Evolutionary conservation across 345 rosid species (phyloP), one percentile per base, ranked within the genome.

Genomic region (Salix caprea): DNA sequence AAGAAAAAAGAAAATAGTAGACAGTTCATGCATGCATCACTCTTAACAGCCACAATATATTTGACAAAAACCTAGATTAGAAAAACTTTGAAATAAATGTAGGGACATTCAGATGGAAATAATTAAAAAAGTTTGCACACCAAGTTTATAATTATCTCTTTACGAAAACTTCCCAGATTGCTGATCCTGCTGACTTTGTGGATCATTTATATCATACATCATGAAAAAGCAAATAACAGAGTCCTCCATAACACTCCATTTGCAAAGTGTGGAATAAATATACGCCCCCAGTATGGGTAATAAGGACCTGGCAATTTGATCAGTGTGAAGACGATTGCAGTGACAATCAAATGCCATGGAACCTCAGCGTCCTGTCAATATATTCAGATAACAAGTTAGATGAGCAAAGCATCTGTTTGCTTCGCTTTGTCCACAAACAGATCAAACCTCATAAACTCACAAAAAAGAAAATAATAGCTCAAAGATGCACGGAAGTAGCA

Each of bases 261-360:
- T 2, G 97, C 96, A 48, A 95, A 58, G 78, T 90, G 97, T 23
- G 97, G 97, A 80, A 93, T 70, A 28, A 92, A 78, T 70, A 93
- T 80, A 24, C 97, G 93, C 18, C 97, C 94, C 97, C 97, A 90
- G 61, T 84, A 90, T 1, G 97, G 97, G 72, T 92, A 95, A 80
- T 83, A 91, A 2, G 99, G 97, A 62, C 99, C 99, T 5, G 89
- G 90, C 71, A 93, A 80, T 73, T 93, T 95, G 80, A 93, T 80
- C 84, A 88, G 69, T 10, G 87, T 77, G 82, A 92, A 92, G 76
- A 89, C 71, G 68, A 86, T 70, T 42, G 90, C 89, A 80, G 88
- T 78, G 24, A 87, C 85, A 61, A 95, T 85, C 78, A 93, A 78
- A 86, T 93, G 97, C 99, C 99, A 91, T 0, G 97, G 97, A 76